These are phyloP conservation scores for Penicillium flavigenum DNA, from an alignment of 495 filamentous ascomycete genomes.

Conservation along the genomic window DNA sequence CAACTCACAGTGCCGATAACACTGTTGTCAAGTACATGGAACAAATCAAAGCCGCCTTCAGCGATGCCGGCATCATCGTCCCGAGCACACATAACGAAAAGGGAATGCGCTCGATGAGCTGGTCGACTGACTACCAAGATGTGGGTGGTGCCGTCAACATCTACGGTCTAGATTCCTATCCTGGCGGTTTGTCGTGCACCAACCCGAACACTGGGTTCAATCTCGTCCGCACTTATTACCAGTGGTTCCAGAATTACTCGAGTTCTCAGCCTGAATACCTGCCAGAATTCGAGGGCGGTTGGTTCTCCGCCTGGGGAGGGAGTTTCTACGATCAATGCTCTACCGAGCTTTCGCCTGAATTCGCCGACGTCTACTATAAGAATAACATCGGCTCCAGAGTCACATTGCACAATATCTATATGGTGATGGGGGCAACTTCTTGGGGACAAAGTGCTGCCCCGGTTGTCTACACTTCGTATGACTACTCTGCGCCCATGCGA, in stretches of 20 bases:
- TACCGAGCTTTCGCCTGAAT: slow-evolving; percentile 49
- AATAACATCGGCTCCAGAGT: slow-evolving; percentile 52
- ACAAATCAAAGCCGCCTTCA: slow-evolving; percentile 47
- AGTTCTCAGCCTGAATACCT: slow-evolving; percentile 53
- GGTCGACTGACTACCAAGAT: slow-evolving; percentile 55
- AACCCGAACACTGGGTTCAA: slow-evolving; percentile 51
- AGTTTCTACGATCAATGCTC: slow-evolving; percentile 48
- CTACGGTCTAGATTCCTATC: slow-evolving; percentile 57
- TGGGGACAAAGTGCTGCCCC: slow-evolving; percentile 53
- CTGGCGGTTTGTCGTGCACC: slow-evolving; percentile 53
- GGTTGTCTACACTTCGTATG: slow-evolving; percentile 53
- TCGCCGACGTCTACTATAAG: slow-evolving; percentile 58
- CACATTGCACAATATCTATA: slow-evolving; percentile 53
- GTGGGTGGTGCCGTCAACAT: slow-evolving; percentile 56
- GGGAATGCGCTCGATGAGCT: slow-evolving; percentile 49
- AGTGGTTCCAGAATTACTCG: slow-evolving; percentile 56
- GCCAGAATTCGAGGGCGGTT: slow-evolving; percentile 56
- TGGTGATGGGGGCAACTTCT: slow-evolving; percentile 58
- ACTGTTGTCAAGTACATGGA: slow-evolving; percentile 53
- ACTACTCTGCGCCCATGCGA: slow-evolving; percentile 44
- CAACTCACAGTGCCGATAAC: slow-evolving; percentile 34
- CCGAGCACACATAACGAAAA: slow-evolving; percentile 56
- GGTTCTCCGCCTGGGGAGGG: slow-evolving; percentile 54
- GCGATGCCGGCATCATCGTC: slow-evolving; percentile 49
- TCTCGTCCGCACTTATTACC: slow-evolving; percentile 52